Evolutionary conservation across 108 stramenopile species (phyloP).

Genomic region (Cyclotella atomus): DNA sequence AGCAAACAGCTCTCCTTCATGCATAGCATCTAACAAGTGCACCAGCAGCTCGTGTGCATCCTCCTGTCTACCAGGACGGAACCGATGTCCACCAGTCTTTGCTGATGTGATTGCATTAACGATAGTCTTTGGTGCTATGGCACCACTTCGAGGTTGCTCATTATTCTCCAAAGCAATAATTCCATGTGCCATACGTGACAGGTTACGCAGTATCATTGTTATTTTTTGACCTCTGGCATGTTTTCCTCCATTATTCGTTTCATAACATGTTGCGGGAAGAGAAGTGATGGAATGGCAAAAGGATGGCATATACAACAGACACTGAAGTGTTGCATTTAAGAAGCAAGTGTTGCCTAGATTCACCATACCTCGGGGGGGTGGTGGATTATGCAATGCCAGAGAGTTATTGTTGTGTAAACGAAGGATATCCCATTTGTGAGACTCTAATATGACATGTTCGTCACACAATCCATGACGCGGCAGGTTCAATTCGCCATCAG

Average conservation of each 20-base stretch:
- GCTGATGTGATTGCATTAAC: conserved; percentile 69
- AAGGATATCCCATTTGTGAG: conserved; percentile 64
- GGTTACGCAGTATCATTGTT: conserved; percentile 53
- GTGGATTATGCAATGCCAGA: conserved; percentile 9
- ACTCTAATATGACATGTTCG: conserved; percentile 62
- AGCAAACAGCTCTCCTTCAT: conserved; percentile 79
- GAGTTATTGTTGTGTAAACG: conserved; percentile 35
- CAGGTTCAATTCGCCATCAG: conserved; percentile 77
- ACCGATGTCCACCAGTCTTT: conserved; percentile 74
- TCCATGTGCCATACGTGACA: conserved; percentile 66
- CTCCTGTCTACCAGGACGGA: conserved; percentile 94
- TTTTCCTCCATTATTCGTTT: conserved; percentile 17
- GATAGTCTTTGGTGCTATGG: conserved; percentile 74
- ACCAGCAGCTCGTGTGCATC: conserved; percentile 98
- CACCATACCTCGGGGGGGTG: conserved; percentile 72
- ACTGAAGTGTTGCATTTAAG: conserved; percentile 94
- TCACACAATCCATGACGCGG: conserved; percentile 85
- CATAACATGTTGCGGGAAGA: conserved; percentile 49
- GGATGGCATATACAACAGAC: conserved; percentile 86
- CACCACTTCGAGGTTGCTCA: conserved; percentile 22
- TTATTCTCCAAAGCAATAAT: conserved; percentile 32
- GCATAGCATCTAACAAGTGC: conserved; percentile 91
- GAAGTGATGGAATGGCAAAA: conserved; percentile 80
- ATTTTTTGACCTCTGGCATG: conserved; percentile 60
- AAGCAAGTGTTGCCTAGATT: conserved; percentile 98